These are phyloP conservation scores for Podospora pseudocomata DNA, from an alignment of 495 filamentous ascomycete genomes.

Conservation along the genomic window DNA sequence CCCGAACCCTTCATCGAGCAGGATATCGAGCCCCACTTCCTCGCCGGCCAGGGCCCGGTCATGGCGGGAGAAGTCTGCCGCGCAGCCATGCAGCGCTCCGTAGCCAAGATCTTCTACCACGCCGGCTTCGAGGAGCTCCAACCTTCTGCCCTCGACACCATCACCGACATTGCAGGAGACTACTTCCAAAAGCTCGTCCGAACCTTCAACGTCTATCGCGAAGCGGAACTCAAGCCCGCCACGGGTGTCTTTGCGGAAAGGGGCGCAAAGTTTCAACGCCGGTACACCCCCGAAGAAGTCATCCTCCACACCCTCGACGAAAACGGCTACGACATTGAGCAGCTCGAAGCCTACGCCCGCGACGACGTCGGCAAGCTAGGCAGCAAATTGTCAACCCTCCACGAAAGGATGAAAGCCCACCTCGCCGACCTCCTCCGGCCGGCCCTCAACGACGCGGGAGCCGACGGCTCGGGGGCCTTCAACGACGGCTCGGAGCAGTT, in stretches of 20 bases:
- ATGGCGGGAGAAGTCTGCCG: constrained; percentile 76
- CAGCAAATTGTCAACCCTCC: constrained; percentile 75
- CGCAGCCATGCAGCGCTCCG: constrained; percentile 79
- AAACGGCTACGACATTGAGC: constrained; percentile 76
- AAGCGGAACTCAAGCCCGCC: constrained; percentile 64
- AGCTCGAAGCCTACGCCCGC: constrained; percentile 81
- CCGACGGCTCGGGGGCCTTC: constrained; percentile 86
- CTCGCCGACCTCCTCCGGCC: constrained; percentile 87
- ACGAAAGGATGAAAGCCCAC: constrained; percentile 88
- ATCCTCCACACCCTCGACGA: constrained; percentile 79
- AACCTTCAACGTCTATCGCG: constrained; percentile 75
- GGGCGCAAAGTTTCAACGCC: constrained; percentile 55
- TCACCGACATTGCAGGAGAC: constrained; percentile 85
- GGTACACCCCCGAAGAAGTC: constrained; percentile 78
- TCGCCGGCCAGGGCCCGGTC: constrained; percentile 81
- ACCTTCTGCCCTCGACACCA: constrained; percentile 83
- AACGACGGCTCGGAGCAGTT: constrained; percentile 97
- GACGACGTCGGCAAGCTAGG: constrained; percentile 91
- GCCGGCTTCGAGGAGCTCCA: constrained; percentile 97
- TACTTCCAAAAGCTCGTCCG: constrained; percentile 81
- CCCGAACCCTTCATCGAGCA: constrained; percentile 84
- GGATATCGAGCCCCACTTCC: constrained; percentile 78
- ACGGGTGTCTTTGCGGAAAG: constrained; percentile 38
- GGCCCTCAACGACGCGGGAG: constrained; percentile 69
- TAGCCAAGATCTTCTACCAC: constrained; percentile 93